Conservation (phyloP, 2,329 filamentous ascomycete species). For the Cladophialophora exuberans region DNA sequence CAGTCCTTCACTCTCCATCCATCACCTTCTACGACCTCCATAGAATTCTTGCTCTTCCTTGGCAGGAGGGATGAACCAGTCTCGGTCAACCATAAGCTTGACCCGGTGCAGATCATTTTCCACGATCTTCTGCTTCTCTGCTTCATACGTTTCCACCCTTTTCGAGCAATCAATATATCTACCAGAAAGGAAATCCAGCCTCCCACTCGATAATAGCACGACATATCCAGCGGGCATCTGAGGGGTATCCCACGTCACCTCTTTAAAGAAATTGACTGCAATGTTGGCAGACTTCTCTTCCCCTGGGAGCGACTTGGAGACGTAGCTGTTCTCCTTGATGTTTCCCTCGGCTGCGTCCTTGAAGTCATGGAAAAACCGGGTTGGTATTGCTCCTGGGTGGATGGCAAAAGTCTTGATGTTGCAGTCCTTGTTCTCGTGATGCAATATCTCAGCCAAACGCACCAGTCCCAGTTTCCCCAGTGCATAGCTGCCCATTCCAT, state of each 20-base stretch:
- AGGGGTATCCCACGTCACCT: slow-evolving; percentile 27
- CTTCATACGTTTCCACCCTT: slow-evolving; percentile 21
- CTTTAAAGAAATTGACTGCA: slow-evolving; percentile 24
- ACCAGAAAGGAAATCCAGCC: slow-evolving; percentile 28
- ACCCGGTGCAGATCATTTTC: slow-evolving; percentile 25
- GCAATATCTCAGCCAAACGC: slow-evolving; percentile 27
- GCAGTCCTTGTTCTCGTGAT: slow-evolving; percentile 28
- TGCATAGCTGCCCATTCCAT: slow-evolving; percentile 29
- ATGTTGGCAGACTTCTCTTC: slow-evolving; percentile 27
- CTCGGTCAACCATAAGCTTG: slow-evolving; percentile 22
- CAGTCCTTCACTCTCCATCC: neutral
- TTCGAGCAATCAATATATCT: slow-evolving; percentile 25
- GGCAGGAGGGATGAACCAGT: slow-evolving; percentile 22
- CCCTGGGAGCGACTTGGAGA: slow-evolving; percentile 14
- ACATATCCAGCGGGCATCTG: slow-evolving; percentile 28
- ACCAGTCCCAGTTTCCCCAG: slow-evolving; percentile 29
- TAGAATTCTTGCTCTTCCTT: slow-evolving; percentile 11
- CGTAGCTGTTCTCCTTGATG: slow-evolving; percentile 24
- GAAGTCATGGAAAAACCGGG: slow-evolving; percentile 31
- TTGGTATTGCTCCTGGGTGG: slow-evolving; percentile 28
- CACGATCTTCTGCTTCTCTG: slow-evolving; percentile 22
- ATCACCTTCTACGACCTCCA: neutral
- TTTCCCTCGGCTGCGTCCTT: slow-evolving; percentile 27
- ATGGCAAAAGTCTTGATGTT: slow-evolving; percentile 29
- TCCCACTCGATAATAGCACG: slow-evolving; percentile 21